Conservation (phyloP, 148 eudicot genomes). For the Mesembryanthemum crystallinum region DNA sequence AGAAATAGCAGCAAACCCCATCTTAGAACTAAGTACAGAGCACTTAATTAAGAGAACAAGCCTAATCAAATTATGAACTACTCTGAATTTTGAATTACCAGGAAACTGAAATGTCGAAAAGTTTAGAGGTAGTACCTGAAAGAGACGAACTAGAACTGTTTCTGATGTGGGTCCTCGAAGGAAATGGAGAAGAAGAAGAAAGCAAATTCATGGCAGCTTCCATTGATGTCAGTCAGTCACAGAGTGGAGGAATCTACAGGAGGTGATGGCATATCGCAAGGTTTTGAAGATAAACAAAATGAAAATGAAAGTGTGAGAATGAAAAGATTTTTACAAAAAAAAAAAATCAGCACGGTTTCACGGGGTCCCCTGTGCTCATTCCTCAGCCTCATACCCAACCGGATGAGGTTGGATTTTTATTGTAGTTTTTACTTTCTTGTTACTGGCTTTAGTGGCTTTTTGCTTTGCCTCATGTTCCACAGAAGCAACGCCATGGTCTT, state of each 20-base stretch:
- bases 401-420: too few species aligned
- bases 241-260: background rate
- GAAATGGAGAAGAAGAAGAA: slow-evolving; percentile 55
- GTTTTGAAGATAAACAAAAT: background rate
- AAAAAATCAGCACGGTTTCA: background rate
- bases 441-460: too few species aligned
- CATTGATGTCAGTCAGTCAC: slow-evolving; percentile 31
- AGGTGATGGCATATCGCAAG: background rate
- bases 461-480: too few species aligned
- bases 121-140: slow-evolving; percentile 36
- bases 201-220: slow-evolving; percentile 64
- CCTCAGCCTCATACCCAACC: background rate
- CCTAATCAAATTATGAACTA: background rate
- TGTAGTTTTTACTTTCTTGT: too few species aligned
- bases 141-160: slow-evolving; percentile 27
- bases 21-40: background rate
- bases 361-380: background rate
- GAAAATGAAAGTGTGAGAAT: background rate
- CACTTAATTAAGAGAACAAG: background rate
- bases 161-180: slow-evolving; percentile 41
- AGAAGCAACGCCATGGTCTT: too few species aligned
- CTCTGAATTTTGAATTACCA: background rate
- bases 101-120: background rate
- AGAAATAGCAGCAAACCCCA: background rate
- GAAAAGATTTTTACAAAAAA: background rate